Base-by-base conservation (phyloP, 768 basidiomycete species). In the Russula sp. region DNA sequence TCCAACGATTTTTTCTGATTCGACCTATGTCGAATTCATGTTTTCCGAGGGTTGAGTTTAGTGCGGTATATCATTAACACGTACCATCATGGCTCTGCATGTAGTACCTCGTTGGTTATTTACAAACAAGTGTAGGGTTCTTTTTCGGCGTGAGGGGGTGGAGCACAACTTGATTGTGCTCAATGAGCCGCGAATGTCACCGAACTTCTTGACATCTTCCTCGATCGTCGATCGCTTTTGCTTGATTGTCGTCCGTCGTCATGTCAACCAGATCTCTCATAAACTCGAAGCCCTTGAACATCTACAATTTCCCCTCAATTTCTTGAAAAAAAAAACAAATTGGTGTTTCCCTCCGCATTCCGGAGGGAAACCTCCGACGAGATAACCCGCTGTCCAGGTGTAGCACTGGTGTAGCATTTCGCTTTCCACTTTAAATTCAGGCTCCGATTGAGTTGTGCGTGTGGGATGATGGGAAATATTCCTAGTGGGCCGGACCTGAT, bases 231-330 rank as follows among this genome's bases (percentile, higher is more conserved):
- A 76, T 13, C 77, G 72, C 52, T 70, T 69, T 16, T n/a, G 64
- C 54, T 0, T 75, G 73, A 49, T 75, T 70, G 0, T 69, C 63
- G 60, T 75, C 67, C 2, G 71, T 67, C 77, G 77, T 77, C 18
- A 73, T 70, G 0, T 61, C 61, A 18, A 69, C 65, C 14, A 69
- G 47, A 34, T 32, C 54, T 7, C 43, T 18, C 60, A 64, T 64
- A 25, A 64, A 64, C 25, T n/a, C n/a, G n/a, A n/a, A n/a, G n/a
- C n/a, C n/a, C n/a, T n/a, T n/a, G n/a, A n/a, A n/a, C n/a, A n/a
- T n/a, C 63, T 71, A 60, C 9, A 36, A 34, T 22, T 10, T 18
- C 22, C 20, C 18, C 7, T 63, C 32, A 54, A 34, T 25, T 38
- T 9, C n/a, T n/a, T n/a, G n/a, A n/a, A n/a, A n/a, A n/a, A n/a